Percentiles rank a stretch among this genome's conserved stretches.
Conservation (phyloP, 2,329 filamentous ascomycete genomes). For the Akanthomyces uredinophilus region DNA sequence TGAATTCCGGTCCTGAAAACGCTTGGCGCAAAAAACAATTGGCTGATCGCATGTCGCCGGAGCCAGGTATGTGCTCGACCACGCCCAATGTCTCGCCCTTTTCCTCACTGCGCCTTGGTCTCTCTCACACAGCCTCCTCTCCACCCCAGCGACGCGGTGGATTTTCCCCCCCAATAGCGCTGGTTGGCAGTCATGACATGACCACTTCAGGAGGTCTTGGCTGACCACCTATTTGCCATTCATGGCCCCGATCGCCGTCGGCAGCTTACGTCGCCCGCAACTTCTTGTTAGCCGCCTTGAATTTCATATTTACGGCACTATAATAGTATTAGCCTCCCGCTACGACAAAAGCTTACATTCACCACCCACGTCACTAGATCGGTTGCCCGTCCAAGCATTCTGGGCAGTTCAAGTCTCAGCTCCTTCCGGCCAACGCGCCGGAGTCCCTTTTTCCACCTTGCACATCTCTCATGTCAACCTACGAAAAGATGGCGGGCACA, state of each 20-base stretch:
- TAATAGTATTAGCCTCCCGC: not conserved
- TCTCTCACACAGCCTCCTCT: slow-evolving; percentile 4
- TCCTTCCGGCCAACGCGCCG: not conserved
- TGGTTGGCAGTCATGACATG: not conserved
- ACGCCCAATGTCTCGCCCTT: not conserved
- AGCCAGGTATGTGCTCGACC: not conserved
- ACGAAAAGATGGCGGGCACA: slow-evolving; percentile 25
- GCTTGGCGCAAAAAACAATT: not conserved
- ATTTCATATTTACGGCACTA: not conserved
- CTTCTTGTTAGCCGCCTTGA: not conserved
- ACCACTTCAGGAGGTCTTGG: slow-evolving; percentile 6
- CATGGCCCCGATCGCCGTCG: not conserved
- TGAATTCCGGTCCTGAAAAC: not conserved
- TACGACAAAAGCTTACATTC: not conserved
- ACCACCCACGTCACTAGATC: not conserved
- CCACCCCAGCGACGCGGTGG: not conserved
- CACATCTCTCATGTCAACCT: slow-evolving; percentile 21
- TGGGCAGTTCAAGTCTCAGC: not conserved
- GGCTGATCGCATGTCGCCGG: not conserved
- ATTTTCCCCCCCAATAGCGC: not conserved
- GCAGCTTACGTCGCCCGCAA: slow-evolving; percentile 9
- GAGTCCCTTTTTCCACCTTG: not conserved
- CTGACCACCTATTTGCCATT: not conserved
- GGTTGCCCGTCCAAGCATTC: not conserved
- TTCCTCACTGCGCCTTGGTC: slow-evolving; percentile 2